Base-by-base conservation (phyloP, 1,284 basidiomycete genomes). In the Boletus mariae region DNA sequence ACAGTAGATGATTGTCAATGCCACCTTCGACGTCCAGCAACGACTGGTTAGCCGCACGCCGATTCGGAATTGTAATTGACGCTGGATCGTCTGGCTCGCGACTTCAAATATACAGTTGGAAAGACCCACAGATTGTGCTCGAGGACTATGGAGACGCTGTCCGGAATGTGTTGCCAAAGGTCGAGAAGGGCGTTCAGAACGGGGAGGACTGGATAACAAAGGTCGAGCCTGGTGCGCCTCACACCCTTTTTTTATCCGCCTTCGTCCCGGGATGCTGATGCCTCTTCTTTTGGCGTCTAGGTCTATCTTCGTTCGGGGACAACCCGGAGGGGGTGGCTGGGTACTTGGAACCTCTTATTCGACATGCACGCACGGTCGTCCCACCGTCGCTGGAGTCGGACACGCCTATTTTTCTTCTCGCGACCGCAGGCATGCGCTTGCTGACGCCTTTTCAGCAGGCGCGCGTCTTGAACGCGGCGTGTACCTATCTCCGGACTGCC, bases 101-200 rank as follows among this genome's bases (percentile, higher is more conserved):
- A 47, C 79, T 98, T 45, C 95, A 97, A 72, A 93, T 99, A 60
- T 99, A 99, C 76, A 94, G 92, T 65, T 99, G 96, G 96, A 85
- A 82, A 59, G 90, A 98, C 69, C 85, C 93, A 17, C 79, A 82
- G 50, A 71, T 79, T 13, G 73, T 81, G 23, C 70, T 73, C 5
- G 59, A 76, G 48, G 72, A 77, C 40, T 71, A 77, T 51, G 79
- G 74, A 42, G 75, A 75, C 50, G 64, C 70, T 13, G 74, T 80
- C 4, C 73, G 75, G 12, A 68, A 75, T 55, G 70, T 73, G 15
- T 72, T 98, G 26, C 94, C 93, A 25, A 83, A 83, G 60, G 91
- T 99, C 17, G 94, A 95, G 71, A 98, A 96, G 68, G 96, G 96
- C 7, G 90, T 92, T 1, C 82, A 83, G 61, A 72, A 78, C 28